These are phyloP conservation scores for Rubia peregrina DNA, from an alignment of 305 asterid species.

Conservation along the genomic window DNA sequence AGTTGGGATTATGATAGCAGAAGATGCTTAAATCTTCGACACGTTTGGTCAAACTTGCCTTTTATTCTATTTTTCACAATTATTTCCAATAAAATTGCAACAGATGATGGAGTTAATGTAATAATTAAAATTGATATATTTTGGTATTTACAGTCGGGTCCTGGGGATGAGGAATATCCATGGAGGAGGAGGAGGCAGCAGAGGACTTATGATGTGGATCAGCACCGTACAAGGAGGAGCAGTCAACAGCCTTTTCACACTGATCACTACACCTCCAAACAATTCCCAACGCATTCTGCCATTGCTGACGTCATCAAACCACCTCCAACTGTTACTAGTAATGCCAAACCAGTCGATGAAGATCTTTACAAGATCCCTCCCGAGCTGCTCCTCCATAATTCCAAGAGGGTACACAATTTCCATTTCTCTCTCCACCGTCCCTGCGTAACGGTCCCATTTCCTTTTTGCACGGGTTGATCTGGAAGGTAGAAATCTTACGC, in stretches of 20 bases:
- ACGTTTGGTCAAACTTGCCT: no score
- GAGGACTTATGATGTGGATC: background rate
- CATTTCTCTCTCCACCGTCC: no score
- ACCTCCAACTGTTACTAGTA: background rate
- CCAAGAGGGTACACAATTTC: conserved; percentile 38
- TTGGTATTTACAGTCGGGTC: background rate
- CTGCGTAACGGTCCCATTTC: no score
- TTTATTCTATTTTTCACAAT: no score
- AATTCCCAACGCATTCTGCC: conserved; percentile 6
- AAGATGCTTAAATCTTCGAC: no score
- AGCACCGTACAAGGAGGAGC: conserved; percentile 1
- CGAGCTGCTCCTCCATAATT: conserved; percentile 47
- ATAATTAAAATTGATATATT: background rate
- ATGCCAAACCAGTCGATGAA: conserved; percentile 74
- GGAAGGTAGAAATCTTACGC: no score
- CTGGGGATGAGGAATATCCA: background rate
- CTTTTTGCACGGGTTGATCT: no score
- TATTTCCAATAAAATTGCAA: no score
- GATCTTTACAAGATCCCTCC: conserved; percentile 88
- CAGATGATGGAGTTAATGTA: background rate
- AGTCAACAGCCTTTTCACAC: background rate
- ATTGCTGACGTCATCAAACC: background rate
- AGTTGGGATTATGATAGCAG: no score
- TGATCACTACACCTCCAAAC: background rate
- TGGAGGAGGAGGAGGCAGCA: background rate